Conservation (phyloP, 805 yeast species). For the Kurtzmaniella fragi region DNA sequence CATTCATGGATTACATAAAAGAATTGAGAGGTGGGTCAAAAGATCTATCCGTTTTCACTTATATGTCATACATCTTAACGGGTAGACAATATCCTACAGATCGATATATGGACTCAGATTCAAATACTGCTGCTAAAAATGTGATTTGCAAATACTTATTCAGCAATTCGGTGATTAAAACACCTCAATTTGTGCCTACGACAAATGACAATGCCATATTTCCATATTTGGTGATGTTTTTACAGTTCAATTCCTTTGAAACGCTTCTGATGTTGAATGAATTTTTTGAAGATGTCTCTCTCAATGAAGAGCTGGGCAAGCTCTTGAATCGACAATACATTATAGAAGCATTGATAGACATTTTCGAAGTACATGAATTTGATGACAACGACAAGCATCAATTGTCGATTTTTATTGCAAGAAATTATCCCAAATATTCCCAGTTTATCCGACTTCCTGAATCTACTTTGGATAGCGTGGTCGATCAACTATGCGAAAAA, state of each 20-base stretch:
- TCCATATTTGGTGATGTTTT: slow-evolving; percentile 60
- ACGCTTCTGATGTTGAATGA: slow-evolving; percentile 70
- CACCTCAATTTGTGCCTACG: slow-evolving; percentile 24
- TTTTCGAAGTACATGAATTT: slow-evolving; percentile 37
- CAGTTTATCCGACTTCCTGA: slow-evolving; percentile 79
- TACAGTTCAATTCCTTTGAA: slow-evolving; percentile 52
- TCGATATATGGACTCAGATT: slow-evolving; percentile 30
- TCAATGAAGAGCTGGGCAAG: slow-evolving; percentile 55
- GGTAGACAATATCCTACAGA: slow-evolving; percentile 83
- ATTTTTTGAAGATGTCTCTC: slow-evolving; percentile 71
- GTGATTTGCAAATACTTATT: slow-evolving; percentile 54
- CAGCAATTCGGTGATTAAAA: slow-evolving; percentile 39
- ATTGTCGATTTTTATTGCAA: slow-evolving; percentile 66
- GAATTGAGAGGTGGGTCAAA: slow-evolving; percentile 3
- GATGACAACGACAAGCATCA: slow-evolving; percentile 20
- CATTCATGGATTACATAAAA: slow-evolving; percentile 51
- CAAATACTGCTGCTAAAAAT: slow-evolving; percentile 41
- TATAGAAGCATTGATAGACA: slow-evolving; percentile 63
- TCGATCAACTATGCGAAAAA: slow-evolving; percentile 46
- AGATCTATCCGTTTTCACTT: slow-evolving; percentile 37
- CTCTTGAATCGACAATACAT: slow-evolving; percentile 69
- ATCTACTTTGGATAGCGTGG: slow-evolving; percentile 42
- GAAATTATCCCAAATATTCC: slow-evolving; percentile 78
- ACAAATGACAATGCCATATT: slow-evolving; percentile 46
- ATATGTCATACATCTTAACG: slow-evolving; percentile 62